Base-by-base conservation (phyloP, 441 rosid genomes). In the Erodium chrysanthum region DNA sequence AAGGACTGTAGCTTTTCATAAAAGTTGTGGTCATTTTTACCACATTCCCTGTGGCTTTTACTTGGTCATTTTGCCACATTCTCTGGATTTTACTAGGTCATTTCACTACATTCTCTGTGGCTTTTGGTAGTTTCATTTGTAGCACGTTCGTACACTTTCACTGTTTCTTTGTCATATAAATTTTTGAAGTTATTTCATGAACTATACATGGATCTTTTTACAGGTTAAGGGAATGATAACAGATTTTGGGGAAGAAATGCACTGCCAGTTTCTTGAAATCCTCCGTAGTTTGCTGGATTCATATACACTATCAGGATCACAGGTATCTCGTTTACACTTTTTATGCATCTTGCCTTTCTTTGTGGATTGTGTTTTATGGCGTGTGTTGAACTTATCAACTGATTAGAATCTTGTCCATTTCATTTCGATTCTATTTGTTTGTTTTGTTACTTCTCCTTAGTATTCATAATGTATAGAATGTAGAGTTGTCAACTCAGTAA, bases 161-260 rank as follows among this genome's bases (percentile, higher is more conserved):
- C 40, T 33, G 40, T 33, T 40, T n/a, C 42, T 21, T 71, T 18
- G 40, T 61, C 59, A 14, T 52, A 59, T 5, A 31, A 46, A 33
- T 66, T 68, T 59, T 25, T 66, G 56, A 54, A 11, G 20, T 42
- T 12, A 20, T 11, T 27, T 37, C 18, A 31, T 60, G 46, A 69
- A 64, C 35, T 65, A 74, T 70, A 42, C 22, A 11, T 58, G 37
- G 54, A 66, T 69, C 69, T 65, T 40, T 68, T 67, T 67, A 37
- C 86, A 96, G 99, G 94, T 96, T 71, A 90, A 89, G 78, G 99
- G 99, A 71, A 85, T 96, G 97, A 77, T 87, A 76, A 95, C 97
- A 66, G 98, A 92, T 78, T 92, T 92, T 73, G 97, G 92, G 70
- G 96, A 85, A 40, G 90, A 86, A 80, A 90, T 96, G 98, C 92